Base-by-base conservation (phyloP, 768 basidiomycete genomes). In the Lactifluus pinguis region DNA sequence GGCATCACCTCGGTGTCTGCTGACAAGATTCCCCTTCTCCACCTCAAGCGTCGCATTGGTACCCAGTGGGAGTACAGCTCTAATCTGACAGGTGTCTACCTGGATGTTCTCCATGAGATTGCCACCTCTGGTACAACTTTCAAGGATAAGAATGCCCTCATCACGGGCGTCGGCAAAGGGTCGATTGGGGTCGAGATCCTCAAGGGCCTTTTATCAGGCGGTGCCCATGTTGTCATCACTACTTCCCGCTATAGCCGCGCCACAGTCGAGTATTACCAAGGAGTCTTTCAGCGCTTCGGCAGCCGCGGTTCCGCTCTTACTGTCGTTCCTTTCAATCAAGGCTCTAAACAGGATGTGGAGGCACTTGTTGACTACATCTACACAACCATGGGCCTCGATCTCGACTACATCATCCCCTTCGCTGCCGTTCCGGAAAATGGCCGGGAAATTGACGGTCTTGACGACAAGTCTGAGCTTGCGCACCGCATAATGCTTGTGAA, bases 391-490 rank as follows among this genome's bases (percentile, higher is more conserved):
- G 89, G 92, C 58, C 84, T 98, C 77, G 97, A 99, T 75, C 83
- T 99, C 59, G 97, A 99, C 75, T 99, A 98, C 74, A 92, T 99
- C 68, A 83, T 98, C 61, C 97, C 97, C 21, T 99, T 99, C 74
- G 97, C 97, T 48, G 97, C 95, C 51, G 87, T 99, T 49, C 95
- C 97, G 6, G 97, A 99, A 74, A 98, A 98, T 68, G 97, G 97
- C 21, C 91, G 97, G 60, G 94, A 99, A 74, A 99, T 99, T 63
- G 97, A 99, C 68, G 85, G 91, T 13, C 76, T 99, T 64, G 97
- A 99, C 72, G 97, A 99, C 76, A 89, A 87, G 69, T 98, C 95
- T 17, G 97, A 99, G 74, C 82, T 99, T 49, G 95, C 97, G 13
- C 97, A 99, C 25, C 25, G 25, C 25, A 25, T 25, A 25, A 25